Evolutionary conservation across 306 rosid genomes (phyloP), one percentile per base, ranked within the genome.

Genomic region (Alnus glutinosa): DNA sequence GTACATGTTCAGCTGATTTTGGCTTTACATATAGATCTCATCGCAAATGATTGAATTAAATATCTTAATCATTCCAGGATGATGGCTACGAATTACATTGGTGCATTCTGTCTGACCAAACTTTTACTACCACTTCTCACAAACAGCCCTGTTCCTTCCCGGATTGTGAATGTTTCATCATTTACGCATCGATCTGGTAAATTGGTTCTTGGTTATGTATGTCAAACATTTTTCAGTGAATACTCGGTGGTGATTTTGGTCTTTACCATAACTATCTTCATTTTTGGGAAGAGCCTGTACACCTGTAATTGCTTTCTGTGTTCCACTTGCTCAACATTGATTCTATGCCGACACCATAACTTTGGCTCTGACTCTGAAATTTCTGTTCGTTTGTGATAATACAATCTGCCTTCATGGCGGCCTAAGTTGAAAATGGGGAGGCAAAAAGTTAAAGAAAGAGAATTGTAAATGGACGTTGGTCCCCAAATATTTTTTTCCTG

Each of bases 131-230:
- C 97, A 54, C 93, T 92, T 79, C 93, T 94, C 59, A 86, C 76
- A 82, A 87, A 88, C 75, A 92, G 95, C 66, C 93, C 87, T 32
- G 75, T 83, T 58, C 87, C 98, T 78, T 86, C 98, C 67, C 90
- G 90, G 72, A 71, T 94, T 74, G 93, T 94, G 85, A 94, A 94
- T 80, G 92, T 92, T 64, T 74, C 97, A 69, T 94, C 95, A 78
- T 94, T 94, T 76, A 94, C 97, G 28, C 97, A 92, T 89, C 90
- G 88, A 83, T 82, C 46, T 72, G 98, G 93, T 94, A 77, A 76
- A 83, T 58, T 82, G 23, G 52, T 46, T 49, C n/a, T 1, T 7
- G 6, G n/a, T 67, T 42, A 10, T 13, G 32, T 39, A 67, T 18
- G 28, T 11, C 4, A 39, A 62, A 42, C 16, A 42, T 67, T 42